Conservation (phyloP, 768 basidiomycete species). For the Phylloporus sp. region DNA sequence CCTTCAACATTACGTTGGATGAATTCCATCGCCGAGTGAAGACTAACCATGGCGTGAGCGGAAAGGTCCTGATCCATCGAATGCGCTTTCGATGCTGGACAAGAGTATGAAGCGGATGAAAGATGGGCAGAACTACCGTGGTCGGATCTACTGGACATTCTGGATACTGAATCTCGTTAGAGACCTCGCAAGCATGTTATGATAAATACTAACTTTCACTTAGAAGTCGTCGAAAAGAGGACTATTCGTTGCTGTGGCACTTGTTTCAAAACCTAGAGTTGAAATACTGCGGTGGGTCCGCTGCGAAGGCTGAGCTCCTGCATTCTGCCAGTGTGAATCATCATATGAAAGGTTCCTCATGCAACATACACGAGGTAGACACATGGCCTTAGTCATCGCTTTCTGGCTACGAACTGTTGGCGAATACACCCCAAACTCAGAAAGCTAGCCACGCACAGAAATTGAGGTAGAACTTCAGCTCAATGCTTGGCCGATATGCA, state of each 20-base stretch:
- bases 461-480: not conserved
- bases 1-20: conserved; percentile 4
- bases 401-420: not conserved
- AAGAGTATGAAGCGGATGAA: conserved; percentile 10
- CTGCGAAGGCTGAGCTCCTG: conserved; percentile 2
- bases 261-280: not conserved
- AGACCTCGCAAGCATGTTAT: not conserved
- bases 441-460: not conserved
- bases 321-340: not conserved
- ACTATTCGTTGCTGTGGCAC: not conserved
- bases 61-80: conserved; percentile 5
- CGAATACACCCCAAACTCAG: not conserved
- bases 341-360: conserved; percentile 3
- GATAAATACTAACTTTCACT: conserved; percentile 9
- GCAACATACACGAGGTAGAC: conserved; percentile 19
- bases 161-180: conserved; percentile 2
- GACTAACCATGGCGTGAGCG: conserved; percentile 11
- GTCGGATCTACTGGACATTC: conserved; percentile 19
- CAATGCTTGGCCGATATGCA: not conserved
- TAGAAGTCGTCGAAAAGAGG: not conserved
- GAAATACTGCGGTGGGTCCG: not conserved
- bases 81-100: conserved; percentile 6
- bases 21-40: not conserved
- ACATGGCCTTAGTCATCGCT: conserved; percentile 8
- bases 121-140: conserved; percentile 4